Conservation (phyloP, 164 flowering plant genomes). For the Piper longum region DNA sequence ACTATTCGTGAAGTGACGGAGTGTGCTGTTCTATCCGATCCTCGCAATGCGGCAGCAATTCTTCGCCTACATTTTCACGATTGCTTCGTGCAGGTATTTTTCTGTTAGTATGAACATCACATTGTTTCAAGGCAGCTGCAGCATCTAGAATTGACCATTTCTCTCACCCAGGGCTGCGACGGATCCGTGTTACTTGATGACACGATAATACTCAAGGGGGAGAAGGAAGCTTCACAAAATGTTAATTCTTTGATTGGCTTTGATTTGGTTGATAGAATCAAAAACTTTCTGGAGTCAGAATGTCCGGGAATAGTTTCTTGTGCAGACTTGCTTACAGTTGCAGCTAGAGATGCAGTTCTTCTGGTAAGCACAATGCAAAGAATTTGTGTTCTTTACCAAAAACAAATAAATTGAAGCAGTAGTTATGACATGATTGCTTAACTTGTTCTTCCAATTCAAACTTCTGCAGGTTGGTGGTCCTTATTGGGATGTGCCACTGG, state of each 20-base stretch:
- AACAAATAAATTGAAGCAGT: neutral
- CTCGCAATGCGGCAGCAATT: constrained; percentile 65
- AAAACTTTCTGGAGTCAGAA: constrained; percentile 74
- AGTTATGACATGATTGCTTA: neutral
- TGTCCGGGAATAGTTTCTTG: constrained; percentile 89
- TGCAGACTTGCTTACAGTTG: constrained; percentile 82
- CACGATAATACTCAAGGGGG: constrained; percentile 63
- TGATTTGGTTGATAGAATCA: constrained; percentile 58
- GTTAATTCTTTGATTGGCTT: constrained; percentile 55
- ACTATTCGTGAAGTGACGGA: constrained; percentile 70
- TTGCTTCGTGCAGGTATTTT: constrained; percentile 76
- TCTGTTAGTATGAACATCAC: neutral
- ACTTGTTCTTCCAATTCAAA: neutral
- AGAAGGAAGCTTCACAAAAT: constrained; percentile 53
- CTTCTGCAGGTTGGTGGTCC: constrained; percentile 80
- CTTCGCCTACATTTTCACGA: constrained; percentile 82
- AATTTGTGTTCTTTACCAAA: neutral
- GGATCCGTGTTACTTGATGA: constrained; percentile 85
- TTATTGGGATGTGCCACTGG: constrained; percentile 87
- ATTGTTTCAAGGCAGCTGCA: neutral
- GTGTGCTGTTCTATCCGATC: constrained; percentile 60
- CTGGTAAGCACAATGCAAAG: constrained; percentile 34
- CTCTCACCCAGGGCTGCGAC: constrained; percentile 67
- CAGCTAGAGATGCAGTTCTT: constrained; percentile 86
- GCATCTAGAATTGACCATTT: neutral